Percentiles rank a stretch among this genome's conserved stretches.
Evolutionary conservation across 352 stramenopile species (phyloP).

Genomic region (Phytophthora palmivora): DNA sequence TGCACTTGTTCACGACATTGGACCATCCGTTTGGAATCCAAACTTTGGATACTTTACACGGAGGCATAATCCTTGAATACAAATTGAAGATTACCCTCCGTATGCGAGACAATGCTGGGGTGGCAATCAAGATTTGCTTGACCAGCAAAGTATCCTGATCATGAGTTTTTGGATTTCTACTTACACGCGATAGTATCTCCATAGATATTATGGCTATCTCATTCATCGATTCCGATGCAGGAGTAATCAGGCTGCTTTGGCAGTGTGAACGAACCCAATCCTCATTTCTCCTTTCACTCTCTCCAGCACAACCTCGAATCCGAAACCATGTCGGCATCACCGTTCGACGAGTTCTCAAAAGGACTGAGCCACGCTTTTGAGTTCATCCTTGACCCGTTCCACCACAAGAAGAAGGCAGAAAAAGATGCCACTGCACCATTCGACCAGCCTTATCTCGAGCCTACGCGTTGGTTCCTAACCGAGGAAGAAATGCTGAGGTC

Average conservation of each 20-base stretch:
- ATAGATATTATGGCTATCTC: constrained; percentile 1
- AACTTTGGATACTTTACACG: too few relatives aligned
- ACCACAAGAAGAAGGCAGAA: constrained; percentile 25
- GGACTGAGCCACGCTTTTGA: constrained; percentile 34
- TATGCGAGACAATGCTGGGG: too few relatives aligned
- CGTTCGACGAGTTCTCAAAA: constrained; percentile 19
- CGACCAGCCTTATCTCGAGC: constrained; percentile 55
- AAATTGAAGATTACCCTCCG: too few relatives aligned
- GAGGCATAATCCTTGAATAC: too few relatives aligned
- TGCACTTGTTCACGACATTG: too few relatives aligned
- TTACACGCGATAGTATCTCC: too few relatives aligned
- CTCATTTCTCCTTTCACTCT: constrained; percentile 14
- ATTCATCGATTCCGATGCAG: neutral
- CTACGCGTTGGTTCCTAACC: constrained; percentile 64
- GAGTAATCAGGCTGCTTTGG: neutral
- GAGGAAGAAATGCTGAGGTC: constrained; percentile 59
- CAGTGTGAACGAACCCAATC: too few relatives aligned
- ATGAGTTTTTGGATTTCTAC: too few relatives aligned
- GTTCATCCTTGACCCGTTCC: constrained; percentile 41
- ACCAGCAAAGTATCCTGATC: too few relatives aligned
- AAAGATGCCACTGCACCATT: constrained; percentile 33
- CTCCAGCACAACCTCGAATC: constrained; percentile 3
- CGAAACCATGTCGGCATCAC: constrained; percentile 18
- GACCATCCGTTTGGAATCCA: too few relatives aligned
- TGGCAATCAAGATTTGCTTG: too few relatives aligned